Evolutionary conservation across 768 basidiomycete species (phyloP), one percentile per base, ranked within the genome.

Genomic region (Amyloporia xantha): DNA sequence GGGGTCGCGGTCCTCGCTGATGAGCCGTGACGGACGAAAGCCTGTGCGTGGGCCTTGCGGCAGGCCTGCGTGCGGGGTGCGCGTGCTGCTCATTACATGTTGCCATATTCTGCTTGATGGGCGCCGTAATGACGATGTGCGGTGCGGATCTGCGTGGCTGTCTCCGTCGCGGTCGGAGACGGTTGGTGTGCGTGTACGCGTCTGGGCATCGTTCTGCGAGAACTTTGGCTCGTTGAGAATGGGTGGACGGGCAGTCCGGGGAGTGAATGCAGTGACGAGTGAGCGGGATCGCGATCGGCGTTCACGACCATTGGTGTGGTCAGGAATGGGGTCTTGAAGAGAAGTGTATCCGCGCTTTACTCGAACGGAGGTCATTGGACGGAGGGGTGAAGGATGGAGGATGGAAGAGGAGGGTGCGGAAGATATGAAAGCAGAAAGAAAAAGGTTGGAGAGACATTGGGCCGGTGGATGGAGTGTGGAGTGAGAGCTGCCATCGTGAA

Each of bases 341-440:
- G 36, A 30, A 10, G 50, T 41, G 54, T 62, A 64, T 42, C 58
- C 56, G 26, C 57, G 55, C 59, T 64, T 71, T 46, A 79, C 66
- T 56, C 74, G 69, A 47, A 79, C 67, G 35, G 77, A 79, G 30
- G 76, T 75, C 75, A 77, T 77, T 24, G 44, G 44, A 49, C 28
- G 38, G 33, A 41, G 25, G 46, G 13, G 10, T 49, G 39, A 27
- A 23, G 35, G 33, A 38, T 17, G 17, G 43, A 24, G 17, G 50
- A 25, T 26, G 44, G 21, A 28, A 27, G 41, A 9, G 38, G 21
- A 38, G 28, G 48, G 45, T 28, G 44, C 38, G 28, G 19, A 27
- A 28, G 43, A 35, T 35, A 11, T 19, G 7, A 17, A 36, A 30
- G 33, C 40, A 19, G 42, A 26, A 33, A 25, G 53, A 24, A 40